phyloP scores from a whole-genome alignment of 257 asterid genomes.

The Capsicum baccatum region DNA sequence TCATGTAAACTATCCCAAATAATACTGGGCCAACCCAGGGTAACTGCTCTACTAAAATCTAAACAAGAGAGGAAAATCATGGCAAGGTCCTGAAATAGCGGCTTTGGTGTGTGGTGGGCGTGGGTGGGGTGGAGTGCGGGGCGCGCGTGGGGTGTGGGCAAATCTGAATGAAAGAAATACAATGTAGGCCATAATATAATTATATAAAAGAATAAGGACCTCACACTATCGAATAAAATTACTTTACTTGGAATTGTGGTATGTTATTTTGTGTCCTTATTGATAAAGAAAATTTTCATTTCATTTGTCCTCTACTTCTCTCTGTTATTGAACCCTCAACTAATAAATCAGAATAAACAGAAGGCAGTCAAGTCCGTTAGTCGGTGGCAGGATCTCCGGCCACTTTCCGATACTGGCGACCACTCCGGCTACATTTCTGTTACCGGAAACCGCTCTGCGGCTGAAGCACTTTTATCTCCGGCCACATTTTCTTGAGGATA shows the following conservation, averaged over 20 bases:
- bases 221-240: background rate
- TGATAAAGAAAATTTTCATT: slow-evolving; percentile 18
- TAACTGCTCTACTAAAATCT: too few relatives aligned
- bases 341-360: slow-evolving; percentile 61
- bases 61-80: too few relatives aligned
- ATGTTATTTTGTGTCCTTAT: background rate
- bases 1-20: too few relatives aligned
- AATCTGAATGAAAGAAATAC: background rate
- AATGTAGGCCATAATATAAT: slow-evolving; percentile 35
- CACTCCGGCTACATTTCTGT: background rate
- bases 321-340: slow-evolving; percentile 65
- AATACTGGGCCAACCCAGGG: too few relatives aligned
- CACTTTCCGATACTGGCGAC: background rate
- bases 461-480: background rate
- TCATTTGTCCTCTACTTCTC: slow-evolving; percentile 28
- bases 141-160: background rate
- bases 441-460: background rate
- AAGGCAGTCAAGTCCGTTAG: slow-evolving; percentile 63
- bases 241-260: background rate
- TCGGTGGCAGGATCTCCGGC: slow-evolving; percentile 51
- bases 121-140: too few relatives aligned
- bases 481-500: background rate
- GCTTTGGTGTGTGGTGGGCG: background rate
- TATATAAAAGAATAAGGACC: slow-evolving; percentile 44
- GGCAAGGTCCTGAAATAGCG: too few relatives aligned